These are phyloP conservation scores for Oleoguttula mirabilis DNA, from an alignment of 495 filamentous ascomycete species.

Conservation along the genomic window DNA sequence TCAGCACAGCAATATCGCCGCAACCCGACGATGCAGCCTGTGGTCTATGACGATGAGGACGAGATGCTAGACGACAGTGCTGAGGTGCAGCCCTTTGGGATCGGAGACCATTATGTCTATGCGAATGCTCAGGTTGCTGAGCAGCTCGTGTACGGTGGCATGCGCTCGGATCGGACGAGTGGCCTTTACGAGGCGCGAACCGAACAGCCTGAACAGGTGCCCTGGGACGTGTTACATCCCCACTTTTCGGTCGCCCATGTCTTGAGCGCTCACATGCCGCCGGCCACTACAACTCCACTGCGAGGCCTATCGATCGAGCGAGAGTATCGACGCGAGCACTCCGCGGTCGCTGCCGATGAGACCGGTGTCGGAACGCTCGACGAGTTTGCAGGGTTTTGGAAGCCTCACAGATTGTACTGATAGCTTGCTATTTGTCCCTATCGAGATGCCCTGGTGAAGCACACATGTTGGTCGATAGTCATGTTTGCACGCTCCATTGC, in stretches of 20 bases:
- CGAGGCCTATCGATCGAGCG: not conserved
- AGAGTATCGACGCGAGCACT: constrained; percentile 1
- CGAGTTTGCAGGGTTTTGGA: constrained; percentile 26
- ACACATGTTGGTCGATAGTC: no score
- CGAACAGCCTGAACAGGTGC: no score
- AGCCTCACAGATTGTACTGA: constrained; percentile 30
- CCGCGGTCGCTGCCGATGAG: not conserved
- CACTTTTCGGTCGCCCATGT: no score
- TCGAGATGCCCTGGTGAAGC: no score
- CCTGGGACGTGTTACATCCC: no score
- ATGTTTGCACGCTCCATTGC: constrained; percentile 1
- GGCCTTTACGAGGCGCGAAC: no score
- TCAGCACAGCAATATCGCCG: no score
- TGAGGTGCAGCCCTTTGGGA: not conserved
- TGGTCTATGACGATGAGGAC: no score
- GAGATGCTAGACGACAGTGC: constrained; percentile 8
- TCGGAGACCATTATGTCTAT: not conserved
- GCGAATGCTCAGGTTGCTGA: constrained; percentile 1
- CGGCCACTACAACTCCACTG: not conserved
- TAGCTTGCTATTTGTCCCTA: not conserved
- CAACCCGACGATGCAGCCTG: no score
- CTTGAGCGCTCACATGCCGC: no score
- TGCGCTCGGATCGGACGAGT: no score
- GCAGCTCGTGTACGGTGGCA: not conserved
- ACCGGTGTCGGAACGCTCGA: constrained; percentile 7